Conservation (phyloP, 345 rosid species). For the Melaleuca quinquenervia region DNA sequence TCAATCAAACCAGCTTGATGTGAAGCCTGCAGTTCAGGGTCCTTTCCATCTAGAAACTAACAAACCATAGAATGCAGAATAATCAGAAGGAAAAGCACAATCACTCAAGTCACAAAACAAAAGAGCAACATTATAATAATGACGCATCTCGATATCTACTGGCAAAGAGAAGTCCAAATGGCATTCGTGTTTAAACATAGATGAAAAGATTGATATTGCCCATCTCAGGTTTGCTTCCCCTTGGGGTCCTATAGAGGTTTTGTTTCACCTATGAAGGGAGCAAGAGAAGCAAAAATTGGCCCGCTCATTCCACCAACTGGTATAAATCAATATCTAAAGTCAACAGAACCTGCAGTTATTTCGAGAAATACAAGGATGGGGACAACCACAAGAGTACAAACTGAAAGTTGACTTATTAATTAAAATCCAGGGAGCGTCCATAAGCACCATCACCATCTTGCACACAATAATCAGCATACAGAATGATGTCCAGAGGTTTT, state of each 20-base stretch:
- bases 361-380: neutral
- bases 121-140: neutral
- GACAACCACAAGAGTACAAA: neutral
- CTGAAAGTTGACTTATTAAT: neutral
- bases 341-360: neutral
- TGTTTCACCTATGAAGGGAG: neutral
- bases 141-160: neutral
- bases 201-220: neutral
- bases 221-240: neutral
- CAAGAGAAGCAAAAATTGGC: neutral
- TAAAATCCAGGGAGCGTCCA: neutral
- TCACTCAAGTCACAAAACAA: neutral
- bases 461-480: neutral
- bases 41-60: conserved; percentile 72
- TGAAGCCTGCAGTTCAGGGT: conserved; percentile 63
- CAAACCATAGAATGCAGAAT: neutral
- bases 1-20: conserved; percentile 75
- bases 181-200: neutral
- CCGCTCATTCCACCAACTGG: neutral
- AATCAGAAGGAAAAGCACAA: neutral
- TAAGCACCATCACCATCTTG: neutral
- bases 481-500: neutral
- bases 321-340: neutral
- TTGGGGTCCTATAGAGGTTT: neutral
- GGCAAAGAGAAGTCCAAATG: neutral